These are phyloP conservation scores for Ophiostoma montium DNA, from an alignment of 2,329 filamentous ascomycete species.

Conservation along the genomic window DNA sequence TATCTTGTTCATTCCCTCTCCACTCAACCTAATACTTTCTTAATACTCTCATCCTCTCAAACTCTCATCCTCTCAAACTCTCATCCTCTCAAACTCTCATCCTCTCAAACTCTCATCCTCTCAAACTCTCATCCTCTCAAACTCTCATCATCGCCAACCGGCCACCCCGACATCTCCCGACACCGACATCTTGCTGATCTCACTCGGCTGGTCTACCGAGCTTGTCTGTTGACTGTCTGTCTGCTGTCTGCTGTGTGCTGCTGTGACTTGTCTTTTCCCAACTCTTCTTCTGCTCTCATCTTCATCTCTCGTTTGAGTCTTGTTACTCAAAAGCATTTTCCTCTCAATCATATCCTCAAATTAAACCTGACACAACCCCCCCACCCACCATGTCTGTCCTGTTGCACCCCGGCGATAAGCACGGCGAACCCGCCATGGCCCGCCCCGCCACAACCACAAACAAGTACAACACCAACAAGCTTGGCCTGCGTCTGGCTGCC, in stretches of 20 bases:
- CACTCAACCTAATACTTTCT: not conserved
- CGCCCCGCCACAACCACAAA: not conserved
- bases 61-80: not conserved
- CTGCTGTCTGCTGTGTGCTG: not conserved
- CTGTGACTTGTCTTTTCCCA: not conserved
- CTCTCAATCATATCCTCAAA: too few relatives aligned
- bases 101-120: not conserved
- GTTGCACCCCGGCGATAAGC: not conserved
- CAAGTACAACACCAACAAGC: conserved; percentile 13
- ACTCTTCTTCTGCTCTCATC: not conserved
- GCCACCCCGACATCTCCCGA: too few relatives aligned
- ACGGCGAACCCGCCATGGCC: not conserved
- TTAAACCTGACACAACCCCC: not conserved
- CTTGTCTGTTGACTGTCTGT: not conserved
- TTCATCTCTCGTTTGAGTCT: not conserved
- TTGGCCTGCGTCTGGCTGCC: conserved; percentile 21
- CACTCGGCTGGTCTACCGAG: not conserved
- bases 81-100: not conserved
- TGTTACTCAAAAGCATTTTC: not conserved
- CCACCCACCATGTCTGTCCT: too few relatives aligned
- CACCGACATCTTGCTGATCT: too few relatives aligned
- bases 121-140: not conserved
- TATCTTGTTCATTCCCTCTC: not conserved
- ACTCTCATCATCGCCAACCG: not conserved
- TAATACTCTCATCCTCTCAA: not conserved